Conservation (phyloP, 805 yeast genomes). For the Helenozyma rhizophorensis region DNA sequence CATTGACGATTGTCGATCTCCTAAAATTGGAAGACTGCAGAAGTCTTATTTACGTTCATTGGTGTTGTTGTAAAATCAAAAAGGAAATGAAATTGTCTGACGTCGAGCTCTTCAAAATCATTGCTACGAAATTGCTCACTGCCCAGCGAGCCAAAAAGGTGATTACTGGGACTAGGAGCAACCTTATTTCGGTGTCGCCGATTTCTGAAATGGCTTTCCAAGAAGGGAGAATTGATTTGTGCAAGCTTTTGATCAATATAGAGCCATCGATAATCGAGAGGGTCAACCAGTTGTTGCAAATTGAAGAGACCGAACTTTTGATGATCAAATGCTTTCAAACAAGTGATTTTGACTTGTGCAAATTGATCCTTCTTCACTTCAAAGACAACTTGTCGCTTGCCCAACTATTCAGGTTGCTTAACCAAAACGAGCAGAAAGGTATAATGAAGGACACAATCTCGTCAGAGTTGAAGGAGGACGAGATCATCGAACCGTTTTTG, state of each 20-base stretch:
- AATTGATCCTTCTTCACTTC: conserved; percentile 53
- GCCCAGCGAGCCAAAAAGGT: conserved; percentile 4
- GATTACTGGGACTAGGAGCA: conserved; percentile 13
- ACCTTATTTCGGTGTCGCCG: conserved; percentile 47
- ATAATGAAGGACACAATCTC: conserved; percentile 28
- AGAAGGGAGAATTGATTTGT: conserved; percentile 73
- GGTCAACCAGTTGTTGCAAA: conserved; percentile 54
- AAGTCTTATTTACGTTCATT: conserved; percentile 54
- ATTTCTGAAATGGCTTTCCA: conserved; percentile 65
- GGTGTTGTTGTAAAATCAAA: conserved; percentile 76
- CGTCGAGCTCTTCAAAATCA: conserved; percentile 46
- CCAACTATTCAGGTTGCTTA: conserved; percentile 65
- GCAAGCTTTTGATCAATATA: conserved; percentile 60
- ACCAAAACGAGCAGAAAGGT: conserved; percentile 36
- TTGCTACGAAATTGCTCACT: conserved; percentile 44
- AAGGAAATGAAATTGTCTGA: conserved; percentile 54
- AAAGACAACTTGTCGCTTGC: conserved; percentile 54
- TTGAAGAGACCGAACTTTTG: conserved; percentile 71
- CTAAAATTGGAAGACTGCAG: conserved; percentile 37
- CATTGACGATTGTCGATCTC: conserved; percentile 56
- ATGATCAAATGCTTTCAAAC: conserved; percentile 60
- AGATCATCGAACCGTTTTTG: conserved; percentile 8
- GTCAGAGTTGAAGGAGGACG: conserved; percentile 15
- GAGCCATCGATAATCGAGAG: conserved; percentile 65
- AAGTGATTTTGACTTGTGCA: conserved; percentile 56